Evolutionary conservation across 768 basidiomycete species (phyloP), one percentile per base, ranked within the genome.

Genomic region (Lactarius tabidus): DNA sequence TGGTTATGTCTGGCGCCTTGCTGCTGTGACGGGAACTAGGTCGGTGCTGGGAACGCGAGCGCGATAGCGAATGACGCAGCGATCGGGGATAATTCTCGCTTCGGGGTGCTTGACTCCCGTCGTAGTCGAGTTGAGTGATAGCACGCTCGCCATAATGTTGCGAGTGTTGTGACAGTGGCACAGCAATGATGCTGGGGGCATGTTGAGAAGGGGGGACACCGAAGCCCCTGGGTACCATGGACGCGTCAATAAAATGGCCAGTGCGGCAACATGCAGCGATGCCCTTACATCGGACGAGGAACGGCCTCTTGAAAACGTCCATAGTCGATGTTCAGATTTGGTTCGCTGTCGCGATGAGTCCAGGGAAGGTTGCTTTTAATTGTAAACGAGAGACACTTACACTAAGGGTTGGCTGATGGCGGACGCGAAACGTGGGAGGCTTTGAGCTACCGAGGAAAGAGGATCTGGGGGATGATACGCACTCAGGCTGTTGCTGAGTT

Each of bases 141-240:
- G 65, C 65, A 14, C 65, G 65, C 57, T 66, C 65, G 35, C 65
- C 65, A 48, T 62, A 66, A 8, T 66, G 60, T 65, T 61, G 65
- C 20, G 65, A 62, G 7, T 58, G 51, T 35, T 62, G 65, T 20
- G 65, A 45, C 20, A 15, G 52, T 15, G 65, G 65, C 15, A 66
- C 60, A 45, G 57, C 57, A 43, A 45, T 54, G 41, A 62, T 39
- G 2, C 48, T 38, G 15, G 48, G 48, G 9, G 33, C 10, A n/a
- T 60, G 26, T 18, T 62, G 56, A n/a, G 48, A 28, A 6, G 51
- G 65, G 28, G 65, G 8, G 48, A 9, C 29, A 53, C 33, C 57
- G 28, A 58, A 43, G 23, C 51, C 51, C 36, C 65, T 66, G 51
- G 35, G 31, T 35, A 28, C 12, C 26, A 59, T 28, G 35, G 10